Base-by-base conservation (phyloP, 345 rosid species). In the Atalantia buxifolia region DNA sequence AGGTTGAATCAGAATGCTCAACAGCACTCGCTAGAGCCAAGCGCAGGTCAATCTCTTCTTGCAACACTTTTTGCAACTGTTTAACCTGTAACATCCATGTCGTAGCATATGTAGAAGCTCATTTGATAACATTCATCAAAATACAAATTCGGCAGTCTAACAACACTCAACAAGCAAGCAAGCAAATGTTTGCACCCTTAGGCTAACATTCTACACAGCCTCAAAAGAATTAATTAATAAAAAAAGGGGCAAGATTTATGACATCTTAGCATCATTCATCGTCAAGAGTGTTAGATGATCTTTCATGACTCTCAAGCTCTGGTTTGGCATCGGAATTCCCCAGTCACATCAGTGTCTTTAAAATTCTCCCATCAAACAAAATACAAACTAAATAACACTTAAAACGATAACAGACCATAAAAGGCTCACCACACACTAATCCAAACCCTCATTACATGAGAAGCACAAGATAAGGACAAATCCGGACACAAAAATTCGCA, bases 31-130 rank as follows among this genome's bases (percentile, higher is more conserved):
- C 86, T 33, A 93, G 82, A 78, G 93, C 93, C 77, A 88, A 85
- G 71, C 85, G 91, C 83, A 94, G 71, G 75, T 91, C 84, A 61
- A 89, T 84, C 84, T 93, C 98, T 72, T 88, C 93, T 84, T 93
- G 92, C 85, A 94, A 87, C 78, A 89, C 86, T 42, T 85, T 84
- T 65, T 90, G 94, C 91, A 94, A 63, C 81, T 77, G 89, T 81
- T 88, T 85, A 57, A 94, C 85, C 98, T 94, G 89, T 76, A 78
- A 63, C 74, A 79, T 66, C 73, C 74, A 71, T 69, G 63, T 21
- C 12, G 64, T 7, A 56, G 71, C 66, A 79, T 60, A 75, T 35
- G 56, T 73, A 38, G 21, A 59, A 65, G 66, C 56, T 48, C 56
- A 60, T 55, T 65, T 64, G 13, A 75, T 22, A 18, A 28, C 30